Base-by-base conservation (phyloP, 352 stramenopile genomes). In the Globisporangium uncinulatum region DNA sequence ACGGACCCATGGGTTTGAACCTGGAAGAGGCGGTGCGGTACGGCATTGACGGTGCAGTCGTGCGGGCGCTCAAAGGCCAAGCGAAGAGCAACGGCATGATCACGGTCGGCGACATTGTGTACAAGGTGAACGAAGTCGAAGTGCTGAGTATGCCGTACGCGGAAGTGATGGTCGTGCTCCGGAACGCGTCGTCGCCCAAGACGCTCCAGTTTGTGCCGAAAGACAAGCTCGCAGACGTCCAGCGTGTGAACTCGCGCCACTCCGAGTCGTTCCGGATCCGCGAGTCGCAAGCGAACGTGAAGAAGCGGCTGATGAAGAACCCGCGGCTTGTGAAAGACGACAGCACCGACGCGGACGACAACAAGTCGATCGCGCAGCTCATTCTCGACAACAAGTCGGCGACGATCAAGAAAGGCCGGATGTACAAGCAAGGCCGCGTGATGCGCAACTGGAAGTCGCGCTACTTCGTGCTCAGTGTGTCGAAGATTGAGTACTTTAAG, bases 381-480 rank as follows among this genome's bases (percentile, higher is more conserved):
- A 94, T 94, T 64, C 66, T 91, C 54, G 79, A 94, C 52, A 94
- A 94, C 65, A 76, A 89, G 61, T 76, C 79, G 29, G 83, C 83
- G 24, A 94, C 83, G 17, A 94, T 94, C 63, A 94, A 94, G 67
- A 94, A 94, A 61, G 83, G 83, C 1, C 78, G 79, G 32, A 94
- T 94, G 81, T 94, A 89, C 63, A 92, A 94, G 66, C 83, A 94
- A 55, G 83, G 79, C 17, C 74, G 83, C 34, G 74, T 94, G 54
- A 89, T 92, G 77, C 79, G 78, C 44, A 83, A 80, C 49, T 94
- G 83, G 83, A 94, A 94, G 63, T 89, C 79, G n/a, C 77, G 83
- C 56, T 94, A 94, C 61, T 94, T 94, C 62, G 79, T 92, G 59
- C 60, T 94, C 17, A 90, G 79, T 70, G 83, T 94, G 56, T 92